Conservation (phyloP, 495 filamentous ascomycete genomes). For the Penicillium nucicola region DNA sequence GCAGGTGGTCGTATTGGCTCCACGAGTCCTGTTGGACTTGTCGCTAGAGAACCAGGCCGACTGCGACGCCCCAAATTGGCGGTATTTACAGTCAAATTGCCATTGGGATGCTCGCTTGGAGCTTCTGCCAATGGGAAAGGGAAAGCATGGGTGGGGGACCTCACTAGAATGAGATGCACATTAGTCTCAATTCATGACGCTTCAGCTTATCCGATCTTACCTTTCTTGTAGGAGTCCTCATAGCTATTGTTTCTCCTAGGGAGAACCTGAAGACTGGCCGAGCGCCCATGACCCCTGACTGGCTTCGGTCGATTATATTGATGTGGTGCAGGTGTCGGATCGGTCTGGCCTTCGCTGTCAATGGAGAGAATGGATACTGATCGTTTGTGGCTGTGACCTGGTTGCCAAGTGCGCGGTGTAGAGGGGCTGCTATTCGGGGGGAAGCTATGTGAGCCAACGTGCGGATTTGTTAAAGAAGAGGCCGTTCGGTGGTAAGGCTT, state of each 20-base stretch:
- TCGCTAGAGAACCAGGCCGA: slow-evolving; percentile 22
- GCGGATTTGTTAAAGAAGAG: slow-evolving; percentile 45
- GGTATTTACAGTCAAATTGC: slow-evolving; percentile 29
- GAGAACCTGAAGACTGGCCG: slow-evolving; percentile 77
- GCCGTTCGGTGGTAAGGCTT: slow-evolving; percentile 39
- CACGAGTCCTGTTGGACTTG: slow-evolving; percentile 24
- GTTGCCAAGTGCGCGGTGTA: slow-evolving; percentile 35
- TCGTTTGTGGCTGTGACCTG: slow-evolving; percentile 58
- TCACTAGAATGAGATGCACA: neutral
- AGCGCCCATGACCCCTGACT: slow-evolving; percentile 66
- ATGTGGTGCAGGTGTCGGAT: slow-evolving; percentile 38
- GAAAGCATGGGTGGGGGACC: slow-evolving; percentile 17
- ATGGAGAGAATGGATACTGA: slow-evolving; percentile 96
- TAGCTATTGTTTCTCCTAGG: slow-evolving; percentile 53
- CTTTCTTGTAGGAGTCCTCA: slow-evolving; percentile 38
- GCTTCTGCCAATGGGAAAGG: slow-evolving; percentile 27
- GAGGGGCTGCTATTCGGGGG: slow-evolving; percentile 37
- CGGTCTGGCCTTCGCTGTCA: slow-evolving; percentile 56
- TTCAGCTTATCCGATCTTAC: slow-evolving; percentile 25
- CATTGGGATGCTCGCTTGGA: slow-evolving; percentile 21
- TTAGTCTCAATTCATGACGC: neutral
- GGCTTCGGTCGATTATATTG: slow-evolving; percentile 38
- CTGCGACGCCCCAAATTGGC: slow-evolving; percentile 21
- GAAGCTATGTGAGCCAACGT: slow-evolving; percentile 45
- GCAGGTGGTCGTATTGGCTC: slow-evolving; percentile 28